Base-by-base conservation (phyloP, 2,329 filamentous ascomycete genomes). In the Fusarium mexicanum region DNA sequence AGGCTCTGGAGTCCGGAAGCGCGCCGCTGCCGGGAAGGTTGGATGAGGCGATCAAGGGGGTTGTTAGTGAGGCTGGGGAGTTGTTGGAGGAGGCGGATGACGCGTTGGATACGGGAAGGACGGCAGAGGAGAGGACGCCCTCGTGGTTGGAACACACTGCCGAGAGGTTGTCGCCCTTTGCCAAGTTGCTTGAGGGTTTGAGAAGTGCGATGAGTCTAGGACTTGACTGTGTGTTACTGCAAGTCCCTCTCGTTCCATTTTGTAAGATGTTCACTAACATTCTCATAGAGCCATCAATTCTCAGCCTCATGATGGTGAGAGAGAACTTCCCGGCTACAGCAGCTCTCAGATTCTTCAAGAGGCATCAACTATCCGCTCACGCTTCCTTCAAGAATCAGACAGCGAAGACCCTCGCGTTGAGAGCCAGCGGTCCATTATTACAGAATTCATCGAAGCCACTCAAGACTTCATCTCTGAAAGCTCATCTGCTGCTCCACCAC, bases 311-410 rank as follows among this genome's bases (percentile, higher is more conserved):
- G 61, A 67, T 24, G 59, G 50, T 22, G 55, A 69, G 24, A 46
- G 64, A 44, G 76, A 78, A 35, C 77, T 80, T 37, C 78, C 78
- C 0, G 73, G 77, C 1, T 80, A 80, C 37, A 74, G 72, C 63
- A 77, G 73, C 67, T 77, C 77, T 16, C 78, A 80, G 67, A 75
- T 80, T 8, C 67, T 79, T 2, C 74, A 78, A 33, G 76, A 77
- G 35, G 69, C 68, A n/a, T 54, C 72, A 14, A 69, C 54, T 14
- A 53, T 80, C 18, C 76, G 76, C 13, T 61, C 60, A n/a, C 67
- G 71, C 10, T 61, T 79, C 18, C 37, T 54, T 11, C 61, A 70
- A 2, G 72, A 76, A 16, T 46, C 69, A 6, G 75, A 76, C 26
- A 73, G 63, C 4, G 73, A 80, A 46, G 74, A 78, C 11, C 59